These are phyloP conservation scores for Amylostereum areolatum DNA, from an alignment of 1,284 basidiomycete species.

Conservation along the genomic window DNA sequence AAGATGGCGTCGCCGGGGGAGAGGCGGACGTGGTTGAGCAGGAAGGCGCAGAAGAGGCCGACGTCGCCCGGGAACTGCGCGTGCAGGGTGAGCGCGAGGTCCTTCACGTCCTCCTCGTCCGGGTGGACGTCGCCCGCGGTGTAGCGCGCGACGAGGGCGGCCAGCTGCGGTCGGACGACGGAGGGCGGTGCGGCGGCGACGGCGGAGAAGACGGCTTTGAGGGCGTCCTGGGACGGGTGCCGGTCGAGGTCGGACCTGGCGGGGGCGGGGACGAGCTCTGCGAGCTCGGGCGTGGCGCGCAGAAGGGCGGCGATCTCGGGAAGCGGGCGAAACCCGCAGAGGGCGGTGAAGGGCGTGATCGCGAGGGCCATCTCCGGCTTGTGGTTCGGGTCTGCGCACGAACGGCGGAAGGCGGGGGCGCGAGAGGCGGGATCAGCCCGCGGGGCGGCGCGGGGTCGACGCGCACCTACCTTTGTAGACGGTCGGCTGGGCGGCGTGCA, in stretches of 20 bases:
- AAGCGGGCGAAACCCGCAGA: conserved; percentile 89
- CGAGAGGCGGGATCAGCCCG: too few relatives aligned
- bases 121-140: conserved; percentile 32
- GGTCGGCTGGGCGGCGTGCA: conserved; percentile 74
- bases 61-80: conserved; percentile 89
- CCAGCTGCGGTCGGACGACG: conserved; percentile 50
- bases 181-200: conserved; percentile 72
- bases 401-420: too few relatives aligned
- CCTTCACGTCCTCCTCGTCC: conserved; percentile 43
- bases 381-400: conserved; percentile 74
- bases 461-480: conserved; percentile 78
- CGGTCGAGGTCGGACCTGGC: too few relatives aligned
- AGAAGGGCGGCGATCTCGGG: conserved; percentile 67
- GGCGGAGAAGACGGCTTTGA: conserved; percentile 73
- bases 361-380: conserved; percentile 99
- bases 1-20: conserved; percentile 88
- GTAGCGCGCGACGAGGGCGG: conserved; percentile 61
- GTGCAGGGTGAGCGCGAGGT: conserved; percentile 71
- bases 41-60: conserved; percentile 89
- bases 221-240: conserved; percentile 26
- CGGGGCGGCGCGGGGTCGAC: not conserved
- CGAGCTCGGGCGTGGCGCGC: conserved; percentile 71
- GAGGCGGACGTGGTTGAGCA: conserved; percentile 85
- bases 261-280: conserved; percentile 43
- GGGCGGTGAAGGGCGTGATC: conserved; percentile 83